phyloP scores from a whole-genome alignment of 2,329 filamentous ascomycete genomes.

The Exserohilum turcica region DNA sequence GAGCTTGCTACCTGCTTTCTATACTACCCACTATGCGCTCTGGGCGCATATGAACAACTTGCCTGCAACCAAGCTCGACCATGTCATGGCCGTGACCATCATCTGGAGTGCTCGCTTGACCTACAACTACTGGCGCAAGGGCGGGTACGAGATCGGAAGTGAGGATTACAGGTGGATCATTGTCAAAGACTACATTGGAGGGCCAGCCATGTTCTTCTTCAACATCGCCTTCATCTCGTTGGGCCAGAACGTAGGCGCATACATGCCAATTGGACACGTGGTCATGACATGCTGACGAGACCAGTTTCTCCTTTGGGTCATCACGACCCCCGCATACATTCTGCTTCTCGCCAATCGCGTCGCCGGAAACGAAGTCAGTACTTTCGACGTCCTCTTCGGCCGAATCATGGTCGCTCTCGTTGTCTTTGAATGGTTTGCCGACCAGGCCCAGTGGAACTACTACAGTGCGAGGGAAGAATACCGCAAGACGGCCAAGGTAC shows the following conservation, averaged over 20 bases:
- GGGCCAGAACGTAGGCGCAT: conserved; percentile 63
- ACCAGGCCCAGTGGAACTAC: conserved; percentile 92
- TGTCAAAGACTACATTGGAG: conserved; percentile 68
- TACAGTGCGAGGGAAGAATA: conserved; percentile 82
- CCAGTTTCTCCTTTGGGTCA: conserved; percentile 74
- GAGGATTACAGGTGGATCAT: conserved; percentile 96
- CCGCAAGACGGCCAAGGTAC: conserved; percentile 71
- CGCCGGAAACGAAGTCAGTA: conserved; percentile 55
- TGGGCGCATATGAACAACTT: conserved; percentile 80
- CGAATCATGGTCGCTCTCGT: conserved; percentile 62
- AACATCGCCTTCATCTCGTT: conserved; percentile 90
- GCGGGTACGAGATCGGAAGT: conserved; percentile 84
- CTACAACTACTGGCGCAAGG: conserved; percentile 96
- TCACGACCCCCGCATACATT: conserved; percentile 82
- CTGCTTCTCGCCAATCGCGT: conserved; percentile 75
- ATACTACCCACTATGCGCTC: conserved; percentile 80
- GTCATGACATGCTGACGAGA: conserved; percentile 4
- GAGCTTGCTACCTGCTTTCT: conserved; percentile 86
- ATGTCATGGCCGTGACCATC: conserved; percentile 70
- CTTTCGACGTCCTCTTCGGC: conserved; percentile 63
- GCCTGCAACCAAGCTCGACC: conserved; percentile 71
- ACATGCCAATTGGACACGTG: background rate
- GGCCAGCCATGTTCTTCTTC: conserved; percentile 76
- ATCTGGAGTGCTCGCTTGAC: conserved; percentile 91
- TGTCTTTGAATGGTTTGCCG: conserved; percentile 77